Evolutionary conservation across 345 rosid species (phyloP).

Genomic region (Jatropha curcas): DNA sequence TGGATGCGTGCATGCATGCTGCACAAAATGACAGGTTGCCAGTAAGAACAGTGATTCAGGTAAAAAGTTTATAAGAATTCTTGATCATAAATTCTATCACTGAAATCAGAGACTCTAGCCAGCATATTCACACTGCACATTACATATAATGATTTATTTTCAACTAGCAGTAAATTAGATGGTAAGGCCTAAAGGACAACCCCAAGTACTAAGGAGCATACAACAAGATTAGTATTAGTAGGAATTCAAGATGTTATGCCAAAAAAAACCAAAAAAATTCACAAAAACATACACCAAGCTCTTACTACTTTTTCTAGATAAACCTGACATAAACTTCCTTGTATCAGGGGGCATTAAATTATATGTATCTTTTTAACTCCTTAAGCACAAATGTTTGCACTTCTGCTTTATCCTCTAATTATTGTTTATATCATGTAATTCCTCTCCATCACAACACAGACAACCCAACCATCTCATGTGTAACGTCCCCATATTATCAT

Average conservation of each 20-base stretch:
- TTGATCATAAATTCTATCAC: constrained; percentile 5
- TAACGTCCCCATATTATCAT: too few relatives aligned
- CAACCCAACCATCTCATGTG: not conserved
- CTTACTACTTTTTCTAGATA: not conserved
- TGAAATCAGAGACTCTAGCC: not conserved
- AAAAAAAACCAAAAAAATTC: not conserved
- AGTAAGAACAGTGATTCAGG: constrained; percentile 80
- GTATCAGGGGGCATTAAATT: not conserved
- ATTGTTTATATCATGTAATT: not conserved
- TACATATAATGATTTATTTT: not conserved
- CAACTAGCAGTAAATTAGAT: not conserved
- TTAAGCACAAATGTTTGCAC: not conserved
- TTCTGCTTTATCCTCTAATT: not conserved
- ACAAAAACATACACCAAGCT: not conserved
- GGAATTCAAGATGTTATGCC: not conserved
- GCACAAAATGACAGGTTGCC: constrained; percentile 93
- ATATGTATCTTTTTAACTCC: not conserved
- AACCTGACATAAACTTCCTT: not conserved
- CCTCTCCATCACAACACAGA: not conserved
- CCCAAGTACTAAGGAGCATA: not conserved
- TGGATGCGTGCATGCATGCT: constrained; percentile 89
- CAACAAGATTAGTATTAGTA: not conserved
- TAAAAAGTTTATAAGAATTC: constrained; percentile 25
- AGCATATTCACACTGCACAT: not conserved
- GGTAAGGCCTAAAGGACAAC: not conserved